These are phyloP conservation scores for Urochloa ruziziensis DNA, from an alignment of 176 grass and related monocot species.

Conservation along the genomic window DNA sequence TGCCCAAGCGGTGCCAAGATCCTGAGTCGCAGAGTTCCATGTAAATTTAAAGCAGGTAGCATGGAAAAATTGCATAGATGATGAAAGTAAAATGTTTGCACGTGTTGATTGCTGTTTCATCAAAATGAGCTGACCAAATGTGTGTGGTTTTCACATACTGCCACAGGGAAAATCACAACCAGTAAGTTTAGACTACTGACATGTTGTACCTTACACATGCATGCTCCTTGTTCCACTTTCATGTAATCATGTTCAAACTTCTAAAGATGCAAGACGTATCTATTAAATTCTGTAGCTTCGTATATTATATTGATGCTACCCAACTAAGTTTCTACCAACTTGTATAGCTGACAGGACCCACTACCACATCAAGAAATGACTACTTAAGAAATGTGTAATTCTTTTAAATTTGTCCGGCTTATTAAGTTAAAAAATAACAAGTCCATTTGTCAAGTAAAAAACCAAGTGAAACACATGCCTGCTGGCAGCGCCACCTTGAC, in stretches of 20 bases:
- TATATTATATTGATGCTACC: background rate
- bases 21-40: background rate
- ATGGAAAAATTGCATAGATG: background rate
- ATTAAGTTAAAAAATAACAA: background rate
- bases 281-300: background rate
- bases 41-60: conserved; percentile 10
- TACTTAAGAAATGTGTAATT: background rate
- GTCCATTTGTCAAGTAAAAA: conserved; percentile 4
- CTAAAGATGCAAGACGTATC: background rate
- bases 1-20: background rate
- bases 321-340: background rate
- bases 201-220: background rate
- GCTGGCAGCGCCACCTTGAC: conserved; percentile 44
- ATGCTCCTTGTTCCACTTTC: background rate
- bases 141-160: background rate
- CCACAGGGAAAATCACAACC: background rate
- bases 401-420: background rate
- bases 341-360: background rate
- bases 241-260: background rate
- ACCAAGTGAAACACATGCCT: conserved; percentile 62
- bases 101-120: background rate
- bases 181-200: background rate
- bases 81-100: background rate
- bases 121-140: background rate
- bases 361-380: background rate